A percentile compares a stretch with the other conserved stretches of the same genome.
phyloP scores from a whole-genome alignment of 768 basidiomycete genomes.

The Hygrophoropsis aurantiaca region DNA sequence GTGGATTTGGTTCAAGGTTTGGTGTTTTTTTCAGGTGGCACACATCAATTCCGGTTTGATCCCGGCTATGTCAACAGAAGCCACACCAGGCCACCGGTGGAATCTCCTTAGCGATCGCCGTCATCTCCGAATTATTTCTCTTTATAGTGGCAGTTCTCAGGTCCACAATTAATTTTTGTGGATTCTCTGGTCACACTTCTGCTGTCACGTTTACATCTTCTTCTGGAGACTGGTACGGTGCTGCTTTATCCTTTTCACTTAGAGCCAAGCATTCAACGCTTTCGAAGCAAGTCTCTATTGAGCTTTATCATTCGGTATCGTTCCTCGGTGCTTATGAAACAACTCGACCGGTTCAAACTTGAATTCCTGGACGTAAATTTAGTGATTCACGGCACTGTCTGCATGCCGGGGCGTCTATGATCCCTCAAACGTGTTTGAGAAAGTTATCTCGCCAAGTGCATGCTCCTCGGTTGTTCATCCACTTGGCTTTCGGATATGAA shows the following conservation, averaged over 20 bases:
- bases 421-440: constrained; percentile 18
- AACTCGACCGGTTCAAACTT: too few relatives aligned
- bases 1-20: constrained; percentile 9
- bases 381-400: constrained; percentile 3
- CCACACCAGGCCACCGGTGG: not conserved
- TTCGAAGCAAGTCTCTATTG: too few relatives aligned
- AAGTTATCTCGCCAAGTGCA: constrained; percentile 7
- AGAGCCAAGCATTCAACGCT: too few relatives aligned
- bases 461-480: constrained; percentile 8
- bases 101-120: not conserved
- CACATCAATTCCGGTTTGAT: constrained; percentile 9
- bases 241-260: too few relatives aligned
- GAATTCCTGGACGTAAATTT: constrained; percentile 5
- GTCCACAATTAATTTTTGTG: not conserved
- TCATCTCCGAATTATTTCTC: constrained; percentile 1
- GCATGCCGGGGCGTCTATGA: constrained; percentile 1
- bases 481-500: constrained; percentile 10
- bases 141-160: not conserved
- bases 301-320: too few relatives aligned
- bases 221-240: too few relatives aligned
- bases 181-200: not conserved
- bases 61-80: constrained; percentile 1
- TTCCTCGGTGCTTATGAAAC: too few relatives aligned
- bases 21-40: constrained; percentile 1
- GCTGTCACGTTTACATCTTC: too few relatives aligned